These are phyloP conservation scores for Dendrobium catenatum DNA, from an alignment of 106 monocot genomes.

Conservation along the genomic window DNA sequence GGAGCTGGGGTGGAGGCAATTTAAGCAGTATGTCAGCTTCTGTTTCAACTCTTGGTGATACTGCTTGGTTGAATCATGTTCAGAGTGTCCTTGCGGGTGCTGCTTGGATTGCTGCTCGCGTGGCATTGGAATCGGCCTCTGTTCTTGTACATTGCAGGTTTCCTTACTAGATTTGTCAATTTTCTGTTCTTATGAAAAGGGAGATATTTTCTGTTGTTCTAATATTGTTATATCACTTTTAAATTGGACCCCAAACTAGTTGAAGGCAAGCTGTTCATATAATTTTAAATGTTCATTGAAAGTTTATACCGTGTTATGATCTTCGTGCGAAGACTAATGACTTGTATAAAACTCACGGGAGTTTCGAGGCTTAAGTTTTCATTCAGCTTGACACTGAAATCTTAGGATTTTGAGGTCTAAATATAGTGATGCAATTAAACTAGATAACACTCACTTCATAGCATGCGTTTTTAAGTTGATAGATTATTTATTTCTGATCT, in stretches of 20 bases:
- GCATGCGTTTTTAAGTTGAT: neutral
- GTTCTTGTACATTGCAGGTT: constrained; percentile 99
- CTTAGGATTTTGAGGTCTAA: neutral
- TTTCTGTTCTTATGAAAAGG: constrained; percentile 7
- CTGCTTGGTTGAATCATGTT: constrained; percentile 90
- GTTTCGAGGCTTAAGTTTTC: neutral
- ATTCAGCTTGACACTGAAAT: neutral
- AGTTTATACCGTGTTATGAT: neutral
- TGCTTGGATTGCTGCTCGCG: constrained; percentile 97
- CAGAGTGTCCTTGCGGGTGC: constrained; percentile 88
- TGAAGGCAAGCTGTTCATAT: neutral
- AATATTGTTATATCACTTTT: neutral
- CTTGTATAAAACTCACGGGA: neutral
- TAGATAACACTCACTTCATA: neutral
- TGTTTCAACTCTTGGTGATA: constrained; percentile 76
- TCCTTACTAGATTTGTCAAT: neutral
- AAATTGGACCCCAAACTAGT: neutral
- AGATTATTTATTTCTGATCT: neutral
- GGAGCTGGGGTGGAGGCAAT: constrained; percentile 92
- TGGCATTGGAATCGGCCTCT: constrained; percentile 74
- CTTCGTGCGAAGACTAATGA: neutral
- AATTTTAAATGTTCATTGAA: neutral
- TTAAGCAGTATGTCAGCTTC: constrained; percentile 96
- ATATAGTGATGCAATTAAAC: neutral
- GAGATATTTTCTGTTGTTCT: neutral